Base-by-base conservation (phyloP, 164 flowering plant genomes). In the Vitis rupestris region DNA sequence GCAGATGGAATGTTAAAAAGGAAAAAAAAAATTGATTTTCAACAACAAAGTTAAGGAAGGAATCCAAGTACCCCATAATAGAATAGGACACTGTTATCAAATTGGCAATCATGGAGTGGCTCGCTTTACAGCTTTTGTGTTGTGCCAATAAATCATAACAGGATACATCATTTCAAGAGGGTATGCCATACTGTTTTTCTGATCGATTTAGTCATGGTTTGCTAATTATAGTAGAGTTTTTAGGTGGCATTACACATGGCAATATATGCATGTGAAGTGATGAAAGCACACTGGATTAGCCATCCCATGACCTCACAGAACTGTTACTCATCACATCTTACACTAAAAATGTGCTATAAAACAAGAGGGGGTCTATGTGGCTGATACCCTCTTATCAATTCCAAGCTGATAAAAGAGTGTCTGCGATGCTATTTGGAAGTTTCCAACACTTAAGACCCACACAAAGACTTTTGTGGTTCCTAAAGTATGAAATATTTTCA, bases 41-140 rank as follows among this genome's bases (percentile, higher is more conserved):
- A 37, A 3, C 7, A 37, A 37, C 6, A n/a, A 53, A 15, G 56
- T n/a, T 49, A 58, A 55, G 9, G 13, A 50, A 8, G 1, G 65
- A 66, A 68, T 48, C 52, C 55, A 68, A 49, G 56, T 12, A 44
- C 5, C 17, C 51, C 66, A 37, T 58, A 9, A 61, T 13, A 51
- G 72, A 50, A 66, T 10, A 65, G 37, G 62, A 57, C 61, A 57
- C 48, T 29, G 14, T 49, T 17, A 74, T 72, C 66, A 44, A 63
- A 61, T 62, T 58, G 50, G 30, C 72, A 71, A 74, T 63, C 76
- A 77, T 64, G 54, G 62, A 77, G 70, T 61, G 51, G 67, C 65
- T 65, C 59, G 10, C 68, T 65, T 74, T 61, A 67, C 68, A 70
- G 68, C 71, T 78, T 30, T 53, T 17, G 44, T 29, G 10, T 19